These are phyloP conservation scores for Shiraia sp. DNA, from an alignment of 2,329 filamentous ascomycete species.

Conservation along the genomic window DNA sequence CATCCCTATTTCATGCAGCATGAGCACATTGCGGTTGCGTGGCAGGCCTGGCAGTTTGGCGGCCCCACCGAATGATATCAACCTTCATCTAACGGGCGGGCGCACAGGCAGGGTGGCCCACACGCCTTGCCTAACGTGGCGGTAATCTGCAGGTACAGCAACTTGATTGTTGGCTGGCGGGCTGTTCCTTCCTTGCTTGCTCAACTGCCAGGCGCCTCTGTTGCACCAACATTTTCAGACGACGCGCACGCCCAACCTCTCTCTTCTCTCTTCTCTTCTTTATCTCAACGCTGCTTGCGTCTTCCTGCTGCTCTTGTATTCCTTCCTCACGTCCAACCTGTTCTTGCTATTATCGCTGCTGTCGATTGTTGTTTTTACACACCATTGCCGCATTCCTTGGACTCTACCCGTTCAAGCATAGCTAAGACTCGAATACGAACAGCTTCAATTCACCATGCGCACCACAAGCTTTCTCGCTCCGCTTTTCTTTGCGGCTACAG, in stretches of 20 bases:
- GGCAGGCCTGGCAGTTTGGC: background rate
- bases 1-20: conserved; percentile 7
- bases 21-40: background rate
- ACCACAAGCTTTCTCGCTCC: conserved; percentile 31
- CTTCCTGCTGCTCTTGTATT: background rate
- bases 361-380: background rate
- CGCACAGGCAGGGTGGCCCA: conserved; percentile 1
- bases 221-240: conserved; percentile 15
- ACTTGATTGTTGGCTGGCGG: conserved; percentile 11
- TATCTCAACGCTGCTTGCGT: conserved; percentile 3
- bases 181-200: conserved; percentile 14
- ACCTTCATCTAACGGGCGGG: conserved; percentile 7
- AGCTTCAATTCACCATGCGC: conserved; percentile 26
- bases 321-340: no score
- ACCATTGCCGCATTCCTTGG: background rate
- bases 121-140: conserved; percentile 11
- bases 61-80: conserved; percentile 10
- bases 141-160: conserved; percentile 20
- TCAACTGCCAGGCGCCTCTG: conserved; percentile 5
- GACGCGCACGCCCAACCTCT: conserved; percentile 21
- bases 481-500: conserved; percentile 31
- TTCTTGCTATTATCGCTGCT: no score
- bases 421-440: background rate
- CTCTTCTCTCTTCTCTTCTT: conserved; percentile 1
- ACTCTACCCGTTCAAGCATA: background rate